Conservation (phyloP, 2,329 filamentous ascomycete species). For the Talaromyces sp. region DNA sequence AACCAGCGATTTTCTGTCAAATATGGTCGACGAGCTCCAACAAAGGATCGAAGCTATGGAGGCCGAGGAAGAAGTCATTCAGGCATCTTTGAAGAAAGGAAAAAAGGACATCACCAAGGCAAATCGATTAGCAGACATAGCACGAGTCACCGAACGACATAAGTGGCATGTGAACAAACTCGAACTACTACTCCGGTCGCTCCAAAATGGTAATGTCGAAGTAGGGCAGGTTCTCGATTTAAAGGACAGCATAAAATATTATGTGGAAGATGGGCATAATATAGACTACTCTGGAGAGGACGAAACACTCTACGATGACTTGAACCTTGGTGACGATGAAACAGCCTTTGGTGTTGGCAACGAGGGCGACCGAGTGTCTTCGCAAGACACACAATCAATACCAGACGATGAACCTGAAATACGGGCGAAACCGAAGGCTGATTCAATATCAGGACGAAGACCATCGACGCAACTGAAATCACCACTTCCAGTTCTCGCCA, state of each 20-base stretch:
- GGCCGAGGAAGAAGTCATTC: constrained; percentile 81
- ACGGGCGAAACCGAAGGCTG: constrained; percentile 58
- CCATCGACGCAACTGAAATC: constrained; percentile 92
- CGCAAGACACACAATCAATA: constrained; percentile 88
- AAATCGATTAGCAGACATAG: constrained; percentile 83
- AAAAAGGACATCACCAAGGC: constrained; percentile 82
- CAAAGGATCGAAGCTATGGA: constrained; percentile 90
- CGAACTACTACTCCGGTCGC: constrained; percentile 80
- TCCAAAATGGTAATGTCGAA: constrained; percentile 91
- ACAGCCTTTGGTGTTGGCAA: constrained; percentile 75
- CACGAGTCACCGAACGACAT: constrained; percentile 80
- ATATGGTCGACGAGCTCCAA: constrained; percentile 87
- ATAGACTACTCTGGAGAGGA: constrained; percentile 85
- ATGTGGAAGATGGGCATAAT: constrained; percentile 84
- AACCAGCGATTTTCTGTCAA: constrained; percentile 77
- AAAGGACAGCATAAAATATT: constrained; percentile 91
- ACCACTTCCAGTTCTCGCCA: constrained; percentile 86
- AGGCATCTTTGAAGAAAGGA: constrained; percentile 89
- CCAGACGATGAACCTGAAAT: constrained; percentile 72
- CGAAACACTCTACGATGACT: constrained; percentile 90
- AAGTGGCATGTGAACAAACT: constrained; percentile 95
- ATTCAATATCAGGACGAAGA: constrained; percentile 61
- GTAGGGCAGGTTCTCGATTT: constrained; percentile 81
- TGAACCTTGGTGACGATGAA: constrained; percentile 89
- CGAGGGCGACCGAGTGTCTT: constrained; percentile 86